Evolutionary conservation across 805 yeast species (phyloP).

Genomic region (Clavispora phyllophila): DNA sequence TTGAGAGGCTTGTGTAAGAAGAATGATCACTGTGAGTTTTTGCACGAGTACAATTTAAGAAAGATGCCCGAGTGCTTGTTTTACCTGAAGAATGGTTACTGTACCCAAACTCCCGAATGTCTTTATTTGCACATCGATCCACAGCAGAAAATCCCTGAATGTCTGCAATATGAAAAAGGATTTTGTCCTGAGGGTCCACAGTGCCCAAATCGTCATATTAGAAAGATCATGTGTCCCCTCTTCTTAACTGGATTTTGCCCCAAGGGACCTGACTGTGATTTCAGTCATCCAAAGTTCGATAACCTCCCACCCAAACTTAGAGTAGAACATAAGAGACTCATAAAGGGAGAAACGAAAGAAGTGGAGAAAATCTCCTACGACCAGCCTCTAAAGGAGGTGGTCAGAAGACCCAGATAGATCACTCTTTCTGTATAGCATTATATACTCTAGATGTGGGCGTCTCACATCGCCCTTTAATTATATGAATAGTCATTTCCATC

Average conservation of each 20-base stretch:
- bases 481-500: not conserved
- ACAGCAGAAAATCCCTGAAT: constrained; percentile 78
- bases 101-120: constrained; percentile 93
- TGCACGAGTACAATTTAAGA: constrained; percentile 89
- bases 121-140: constrained; percentile 90
- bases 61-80: constrained; percentile 97
- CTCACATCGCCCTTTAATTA: not conserved
- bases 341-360: constrained; percentile 17
- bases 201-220: constrained; percentile 76
- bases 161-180: constrained; percentile 78
- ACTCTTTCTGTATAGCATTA: not conserved
- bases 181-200: constrained; percentile 90
- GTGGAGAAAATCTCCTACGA: constrained; percentile 17
- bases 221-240: constrained; percentile 70
- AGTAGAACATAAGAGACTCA: constrained; percentile 12
- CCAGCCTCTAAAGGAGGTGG: constrained; percentile 16
- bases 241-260: constrained; percentile 93
- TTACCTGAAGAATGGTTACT: constrained; percentile 74
- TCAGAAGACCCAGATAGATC: not conserved
- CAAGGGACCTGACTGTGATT: constrained; percentile 71
- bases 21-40: constrained; percentile 91
- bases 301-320: constrained; percentile 33
- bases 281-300: constrained; percentile 79
- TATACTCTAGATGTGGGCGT: not conserved
- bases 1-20: constrained; percentile 93